A percentile compares a stretch with the other conserved stretches of the same genome.
phyloP scores from a whole-genome alignment of 2,329 filamentous ascomycete genomes.

The Echinosphaeria canescens region DNA sequence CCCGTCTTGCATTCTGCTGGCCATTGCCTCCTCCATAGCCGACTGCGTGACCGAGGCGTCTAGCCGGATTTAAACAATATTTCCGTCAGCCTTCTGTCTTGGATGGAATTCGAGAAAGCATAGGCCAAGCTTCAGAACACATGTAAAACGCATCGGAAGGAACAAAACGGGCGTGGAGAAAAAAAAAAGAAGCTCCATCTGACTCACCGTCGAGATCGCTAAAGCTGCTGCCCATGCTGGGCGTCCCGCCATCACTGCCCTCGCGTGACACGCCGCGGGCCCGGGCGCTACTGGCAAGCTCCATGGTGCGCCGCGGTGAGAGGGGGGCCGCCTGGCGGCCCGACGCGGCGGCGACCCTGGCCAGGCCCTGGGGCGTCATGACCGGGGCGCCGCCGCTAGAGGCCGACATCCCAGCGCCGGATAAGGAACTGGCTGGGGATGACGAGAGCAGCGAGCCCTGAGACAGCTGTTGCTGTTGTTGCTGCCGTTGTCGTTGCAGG shows the following conservation, averaged over 20 bases:
- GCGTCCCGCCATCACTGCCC: constrained; percentile 51
- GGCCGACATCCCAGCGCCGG: no score
- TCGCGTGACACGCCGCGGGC: constrained; percentile 27
- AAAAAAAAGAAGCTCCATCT: no score
- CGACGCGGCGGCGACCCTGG: no score
- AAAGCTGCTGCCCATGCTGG: constrained; percentile 70
- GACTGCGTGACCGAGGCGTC: constrained; percentile 67
- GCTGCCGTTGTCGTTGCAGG: no score
- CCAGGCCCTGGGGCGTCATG: no score
- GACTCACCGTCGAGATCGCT: constrained; percentile 55
- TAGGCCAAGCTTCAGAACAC: constrained; percentile 1
- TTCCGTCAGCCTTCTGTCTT: neutral
- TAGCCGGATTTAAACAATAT: no score
- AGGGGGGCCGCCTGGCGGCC: no score
- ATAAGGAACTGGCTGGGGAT: constrained; percentile 37
- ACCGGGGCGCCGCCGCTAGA: no score
- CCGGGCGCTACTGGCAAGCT: constrained; percentile 32
- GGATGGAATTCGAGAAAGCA: neutral
- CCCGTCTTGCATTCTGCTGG: constrained; percentile 47
- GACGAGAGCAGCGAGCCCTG: constrained; percentile 35
- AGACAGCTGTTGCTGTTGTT: no score
- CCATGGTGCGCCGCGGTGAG: constrained; percentile 36
- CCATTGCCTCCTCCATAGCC: constrained; percentile 56
- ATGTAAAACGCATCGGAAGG: constrained; percentile 1
- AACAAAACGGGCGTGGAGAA: no score